phyloP scores from a whole-genome alignment of 208 protist species.

The Leptomonas pyrrhocoris region DNA sequence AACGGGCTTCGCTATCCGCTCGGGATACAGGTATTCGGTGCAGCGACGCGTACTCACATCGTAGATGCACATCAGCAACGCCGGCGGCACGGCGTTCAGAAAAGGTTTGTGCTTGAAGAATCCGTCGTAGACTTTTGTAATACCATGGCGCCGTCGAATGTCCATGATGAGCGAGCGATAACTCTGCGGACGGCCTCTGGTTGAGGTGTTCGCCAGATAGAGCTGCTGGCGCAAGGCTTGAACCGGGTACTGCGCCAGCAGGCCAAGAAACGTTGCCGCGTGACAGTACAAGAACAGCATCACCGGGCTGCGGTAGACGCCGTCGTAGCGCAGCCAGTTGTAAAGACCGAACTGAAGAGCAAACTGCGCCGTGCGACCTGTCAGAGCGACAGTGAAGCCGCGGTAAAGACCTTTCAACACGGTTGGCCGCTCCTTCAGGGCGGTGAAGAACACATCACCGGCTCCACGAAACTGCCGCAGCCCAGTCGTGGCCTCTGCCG shows the following conservation, averaged over 20 bases:
- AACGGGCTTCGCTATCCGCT: conserved; percentile 29
- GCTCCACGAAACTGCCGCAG: conserved; percentile 55
- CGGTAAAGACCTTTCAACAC: conserved; percentile 66
- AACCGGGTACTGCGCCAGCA: conserved; percentile 68
- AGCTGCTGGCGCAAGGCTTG: conserved; percentile 72
- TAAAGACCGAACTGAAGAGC: conserved; percentile 78
- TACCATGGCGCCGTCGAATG: conserved; percentile 64
- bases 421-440: conserved; percentile 52
- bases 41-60: conserved; percentile 61
- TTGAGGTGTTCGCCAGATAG: conserved; percentile 43
- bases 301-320: conserved; percentile 56
- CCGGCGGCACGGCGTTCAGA: conserved; percentile 68
- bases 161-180: conserved; percentile 69
- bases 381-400: conserved; percentile 43
- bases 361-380: conserved; percentile 47
- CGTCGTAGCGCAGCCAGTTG: conserved; percentile 75
- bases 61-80: conserved; percentile 71
- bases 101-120: conserved; percentile 75
- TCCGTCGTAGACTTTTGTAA: conserved; percentile 85
- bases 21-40: conserved; percentile 73
- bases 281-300: conserved; percentile 84
- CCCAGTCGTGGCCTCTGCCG: conserved; percentile 45
- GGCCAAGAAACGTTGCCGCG: conserved; percentile 50
- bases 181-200: conserved; percentile 34
- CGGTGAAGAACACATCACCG: conserved; percentile 64